Conservation (phyloP, 768 basidiomycete species). For the Hygrophorus russula region DNA sequence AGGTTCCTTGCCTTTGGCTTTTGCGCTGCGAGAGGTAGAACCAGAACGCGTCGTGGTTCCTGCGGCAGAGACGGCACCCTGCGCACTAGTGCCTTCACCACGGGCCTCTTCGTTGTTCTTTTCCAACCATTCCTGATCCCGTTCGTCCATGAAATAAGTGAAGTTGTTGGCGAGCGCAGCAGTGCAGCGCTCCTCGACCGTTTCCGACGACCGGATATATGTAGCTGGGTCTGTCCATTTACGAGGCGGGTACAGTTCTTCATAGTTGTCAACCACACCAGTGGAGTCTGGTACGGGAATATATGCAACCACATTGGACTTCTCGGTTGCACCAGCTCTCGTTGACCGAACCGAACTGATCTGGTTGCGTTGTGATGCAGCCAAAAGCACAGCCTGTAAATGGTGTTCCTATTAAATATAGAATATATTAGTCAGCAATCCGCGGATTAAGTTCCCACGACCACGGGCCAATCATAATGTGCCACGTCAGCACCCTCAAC, state of each 20-base stretch:
- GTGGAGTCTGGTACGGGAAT: slow-evolving; percentile 93
- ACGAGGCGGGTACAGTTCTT: slow-evolving; percentile 56
- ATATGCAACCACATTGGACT: slow-evolving; percentile 36
- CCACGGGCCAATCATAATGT: slow-evolving; percentile 32
- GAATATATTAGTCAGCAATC: slow-evolving; percentile 29
- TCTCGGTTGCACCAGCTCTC: slow-evolving; percentile 22
- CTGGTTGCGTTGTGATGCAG: slow-evolving; percentile 25
- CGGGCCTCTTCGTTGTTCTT: slow-evolving; percentile 81
- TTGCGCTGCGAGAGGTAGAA: slow-evolving; percentile 55
- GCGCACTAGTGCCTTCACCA: slow-evolving; percentile 75
- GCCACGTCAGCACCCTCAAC: slow-evolving; percentile 19
- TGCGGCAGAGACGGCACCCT: slow-evolving; percentile 49
- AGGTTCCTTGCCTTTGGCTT: slow-evolving; percentile 78
- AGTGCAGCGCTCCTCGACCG: slow-evolving; percentile 64
- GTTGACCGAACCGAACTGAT: slow-evolving; percentile 17
- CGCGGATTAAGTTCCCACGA: slow-evolving; percentile 33
- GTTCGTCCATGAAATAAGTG: slow-evolving; percentile 92
- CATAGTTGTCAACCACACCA: slow-evolving; percentile 69
- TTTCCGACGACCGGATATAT: slow-evolving; percentile 75
- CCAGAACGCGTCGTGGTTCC: slow-evolving; percentile 23
- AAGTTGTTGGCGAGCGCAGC: slow-evolving; percentile 62
- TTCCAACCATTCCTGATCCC: slow-evolving; percentile 90
- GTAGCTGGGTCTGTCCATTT: slow-evolving; percentile 70
- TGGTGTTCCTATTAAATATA: slow-evolving; percentile 36
- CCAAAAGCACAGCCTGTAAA: slow-evolving; percentile 38